These are phyloP conservation scores for Solanum neorickii DNA, from an alignment of 257 asterid species.

Conservation along the genomic window DNA sequence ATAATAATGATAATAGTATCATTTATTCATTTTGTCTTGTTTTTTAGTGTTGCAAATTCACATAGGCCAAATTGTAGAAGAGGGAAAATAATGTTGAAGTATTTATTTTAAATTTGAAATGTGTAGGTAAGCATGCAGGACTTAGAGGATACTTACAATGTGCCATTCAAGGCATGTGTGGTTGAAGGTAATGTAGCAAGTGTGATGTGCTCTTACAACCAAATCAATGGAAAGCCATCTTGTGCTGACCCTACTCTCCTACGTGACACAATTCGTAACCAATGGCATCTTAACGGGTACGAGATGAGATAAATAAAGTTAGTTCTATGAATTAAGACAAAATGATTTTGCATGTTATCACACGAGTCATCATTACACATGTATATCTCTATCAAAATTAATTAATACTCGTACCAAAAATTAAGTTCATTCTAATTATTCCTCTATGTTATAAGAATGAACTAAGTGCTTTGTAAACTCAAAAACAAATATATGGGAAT, in stretches of 20 bases:
- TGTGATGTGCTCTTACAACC: slow-evolving; percentile 93
- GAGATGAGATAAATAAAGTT: background rate
- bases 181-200: slow-evolving; percentile 81
- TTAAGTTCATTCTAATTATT: background rate
- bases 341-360: too few species aligned
- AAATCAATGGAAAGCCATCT: slow-evolving; percentile 86
- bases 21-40: background rate
- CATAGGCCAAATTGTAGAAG: background rate
- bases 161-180: slow-evolving; percentile 90
- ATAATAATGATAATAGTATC: too few species aligned
- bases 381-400: background rate
- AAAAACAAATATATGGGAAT: too few species aligned
- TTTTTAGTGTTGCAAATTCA: background rate
- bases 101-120: background rate
- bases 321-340: too few species aligned
- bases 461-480: background rate
- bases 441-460: background rate
- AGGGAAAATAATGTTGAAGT: background rate
- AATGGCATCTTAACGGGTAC: slow-evolving; percentile 78
- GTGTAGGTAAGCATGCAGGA: slow-evolving; percentile 77
- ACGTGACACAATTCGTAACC: slow-evolving; percentile 61
- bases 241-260: slow-evolving; percentile 84
- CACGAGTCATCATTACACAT: background rate
- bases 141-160: slow-evolving; percentile 83
- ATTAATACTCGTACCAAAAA: background rate